Base-by-base conservation (phyloP, 192 early-diverging fungal genomes). In the Allomyces arbusculus region DNA sequence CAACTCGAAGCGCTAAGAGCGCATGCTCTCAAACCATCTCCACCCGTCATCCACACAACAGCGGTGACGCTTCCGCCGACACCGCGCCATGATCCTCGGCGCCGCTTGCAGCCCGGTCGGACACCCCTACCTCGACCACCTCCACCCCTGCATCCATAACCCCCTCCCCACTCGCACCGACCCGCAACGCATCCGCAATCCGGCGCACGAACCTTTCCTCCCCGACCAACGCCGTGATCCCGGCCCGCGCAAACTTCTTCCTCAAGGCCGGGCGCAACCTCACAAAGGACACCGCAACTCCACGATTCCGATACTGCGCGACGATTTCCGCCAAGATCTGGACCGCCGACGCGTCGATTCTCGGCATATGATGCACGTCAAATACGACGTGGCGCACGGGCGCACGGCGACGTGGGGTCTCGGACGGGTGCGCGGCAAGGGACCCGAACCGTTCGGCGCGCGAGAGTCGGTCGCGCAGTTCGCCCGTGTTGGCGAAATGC, bases 401-500 rank as follows among this genome's bases (percentile, higher is more conserved):
- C 44, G 80, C 50, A 6, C 50, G 82, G 63, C 90, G 81, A 33
- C 86, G 82, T 14, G 95, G 89, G 19, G 84, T 84, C 70, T 96
- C 93, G 0, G 91, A 91, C 8, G 96, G 96, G 75, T 99, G 96
- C 24, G 92, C 88, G 14, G 84, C 82, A 79, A 96, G 85, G 69
- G 93, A 91, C 43, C 96, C 94, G 76, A 91, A 91, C 69, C 89
- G 78, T 69, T 99, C 96, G 28, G 96, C 75, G 25, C 96, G 87
- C 62, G 91, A 88, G 40, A 99, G 76, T 19, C 94, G 79, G 64
- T 97, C 96, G 74, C 92, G 91, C 61, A 99, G 78, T 76, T 97
- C 93, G 4, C 94, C 94, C 25, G 88, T 87, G 70, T 99, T 99
- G 61, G 94, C 94, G 82, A 99, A 99, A 73, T 90, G 97, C 62